A percentile compares a stretch with the other conserved stretches of the same genome.
These are phyloP conservation scores for Globisporangium cederbergense DNA, from an alignment of 352 stramenopile genomes.

Conservation along the genomic window DNA sequence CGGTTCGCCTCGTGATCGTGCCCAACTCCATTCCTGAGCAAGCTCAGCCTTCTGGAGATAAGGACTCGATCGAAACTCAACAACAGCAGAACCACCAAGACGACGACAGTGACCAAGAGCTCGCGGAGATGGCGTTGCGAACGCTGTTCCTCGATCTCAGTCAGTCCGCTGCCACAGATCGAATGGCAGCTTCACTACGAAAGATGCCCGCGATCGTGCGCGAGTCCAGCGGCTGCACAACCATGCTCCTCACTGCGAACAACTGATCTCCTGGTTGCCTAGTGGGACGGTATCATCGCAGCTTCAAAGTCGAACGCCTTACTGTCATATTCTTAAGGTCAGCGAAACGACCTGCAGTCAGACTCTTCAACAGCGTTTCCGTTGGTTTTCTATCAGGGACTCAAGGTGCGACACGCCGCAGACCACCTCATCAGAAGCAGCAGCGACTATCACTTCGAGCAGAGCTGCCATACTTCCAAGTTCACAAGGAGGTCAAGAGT, in stretches of 20 bases:
- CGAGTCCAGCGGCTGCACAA: constrained; percentile 12
- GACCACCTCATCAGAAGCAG: not conserved
- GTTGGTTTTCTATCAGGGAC: not conserved
- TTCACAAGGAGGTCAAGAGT: not conserved
- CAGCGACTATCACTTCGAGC: too few species aligned
- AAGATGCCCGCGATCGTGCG: constrained; percentile 5
- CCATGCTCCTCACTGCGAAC: constrained; percentile 3
- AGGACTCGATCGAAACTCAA: not conserved
- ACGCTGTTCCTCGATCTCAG: constrained; percentile 49
- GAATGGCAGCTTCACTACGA: not conserved
- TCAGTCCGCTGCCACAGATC: constrained; percentile 14
- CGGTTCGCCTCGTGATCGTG: constrained; percentile 35
- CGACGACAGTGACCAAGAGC: constrained; percentile 4
- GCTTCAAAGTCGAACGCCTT: not conserved
- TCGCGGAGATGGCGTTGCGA: constrained; percentile 37
- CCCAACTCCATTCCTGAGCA: constrained; percentile 3
- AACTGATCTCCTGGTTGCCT: not conserved
- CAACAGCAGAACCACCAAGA: not conserved
- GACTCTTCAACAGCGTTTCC: not conserved
- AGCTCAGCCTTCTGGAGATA: not conserved
- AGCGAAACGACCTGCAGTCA: not conserved
- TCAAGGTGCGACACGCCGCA: not conserved
- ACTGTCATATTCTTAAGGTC: not conserved
- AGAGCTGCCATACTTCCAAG: too few species aligned
- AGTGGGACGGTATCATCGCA: not conserved